These are phyloP conservation scores for Lepiota brunneoincarnata DNA, from an alignment of 768 basidiomycete genomes.

Conservation along the genomic window DNA sequence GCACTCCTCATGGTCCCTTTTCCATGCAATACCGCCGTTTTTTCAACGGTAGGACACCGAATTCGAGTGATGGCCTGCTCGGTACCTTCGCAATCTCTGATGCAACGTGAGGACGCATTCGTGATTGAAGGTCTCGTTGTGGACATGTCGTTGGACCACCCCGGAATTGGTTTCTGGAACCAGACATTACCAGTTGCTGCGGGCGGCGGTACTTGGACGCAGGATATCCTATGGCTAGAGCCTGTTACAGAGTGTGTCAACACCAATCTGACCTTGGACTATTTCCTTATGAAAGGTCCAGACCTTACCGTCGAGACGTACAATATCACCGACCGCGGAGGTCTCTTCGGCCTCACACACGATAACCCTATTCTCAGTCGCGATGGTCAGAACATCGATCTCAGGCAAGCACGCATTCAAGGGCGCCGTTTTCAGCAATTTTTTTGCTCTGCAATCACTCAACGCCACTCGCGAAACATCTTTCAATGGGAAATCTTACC, in stretches of 20 bases:
- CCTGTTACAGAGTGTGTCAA: not conserved
- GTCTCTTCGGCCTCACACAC: not conserved
- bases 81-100: not conserved
- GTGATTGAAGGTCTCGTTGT: not conserved
- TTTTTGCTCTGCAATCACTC: conserved; percentile 13
- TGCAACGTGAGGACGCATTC: not conserved
- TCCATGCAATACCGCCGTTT: conserved; percentile 1
- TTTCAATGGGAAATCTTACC: conserved; percentile 13
- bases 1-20: not conserved
- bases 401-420: conserved; percentile 19
- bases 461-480: conserved; percentile 17
- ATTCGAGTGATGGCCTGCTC: not conserved
- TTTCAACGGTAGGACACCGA: not conserved
- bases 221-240: conserved; percentile 2
- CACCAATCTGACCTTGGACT: not conserved
- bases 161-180: conserved; percentile 3
- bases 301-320: not conserved
- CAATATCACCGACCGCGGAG: conserved; percentile 2
- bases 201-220: not conserved
- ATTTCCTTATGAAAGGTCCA: not conserved
- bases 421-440: conserved; percentile 19
- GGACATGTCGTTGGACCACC: conserved; percentile 1
- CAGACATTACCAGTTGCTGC: not conserved
- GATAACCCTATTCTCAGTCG: conserved; percentile 14
- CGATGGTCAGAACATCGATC: conserved; percentile 18